Conservation (phyloP, 1,284 basidiomycete species). For the Sporisorium reilianum region DNA sequence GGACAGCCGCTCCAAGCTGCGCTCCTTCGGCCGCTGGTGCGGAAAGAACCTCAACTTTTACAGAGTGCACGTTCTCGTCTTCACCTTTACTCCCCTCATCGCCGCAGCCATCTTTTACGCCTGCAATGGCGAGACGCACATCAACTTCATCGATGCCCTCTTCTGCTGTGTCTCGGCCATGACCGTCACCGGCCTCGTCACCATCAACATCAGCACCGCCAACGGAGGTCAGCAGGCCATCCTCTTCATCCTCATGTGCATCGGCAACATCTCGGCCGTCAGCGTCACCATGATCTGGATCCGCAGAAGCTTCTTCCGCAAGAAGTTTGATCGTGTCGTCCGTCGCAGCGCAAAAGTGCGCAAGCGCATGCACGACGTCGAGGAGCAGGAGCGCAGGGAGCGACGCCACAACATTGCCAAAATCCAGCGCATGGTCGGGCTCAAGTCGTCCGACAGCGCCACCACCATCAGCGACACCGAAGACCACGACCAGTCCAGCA, state of each 20-base stretch:
- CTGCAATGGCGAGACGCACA: constrained; percentile 64
- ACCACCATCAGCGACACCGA: constrained; percentile 45
- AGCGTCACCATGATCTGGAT: constrained; percentile 67
- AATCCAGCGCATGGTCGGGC: constrained; percentile 56
- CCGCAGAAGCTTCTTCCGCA: constrained; percentile 64
- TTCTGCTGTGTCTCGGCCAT: constrained; percentile 82
- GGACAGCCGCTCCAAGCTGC: constrained; percentile 16
- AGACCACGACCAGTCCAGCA: constrained; percentile 33
- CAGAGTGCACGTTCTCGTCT: constrained; percentile 74
- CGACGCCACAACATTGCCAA: constrained; percentile 50
- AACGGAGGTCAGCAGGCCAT: constrained; percentile 82
- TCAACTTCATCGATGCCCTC: constrained; percentile 78
- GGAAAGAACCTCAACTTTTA: constrained; percentile 55
- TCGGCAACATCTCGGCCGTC: constrained; percentile 67
- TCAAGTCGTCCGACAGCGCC: constrained; percentile 45
- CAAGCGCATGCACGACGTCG: constrained; percentile 65
- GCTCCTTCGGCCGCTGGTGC: constrained; percentile 35
- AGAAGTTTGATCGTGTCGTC: constrained; percentile 58
- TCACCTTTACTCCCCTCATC: constrained; percentile 80
- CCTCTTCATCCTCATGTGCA: constrained; percentile 70
- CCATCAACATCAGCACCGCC: constrained; percentile 79
- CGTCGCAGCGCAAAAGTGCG: constrained; percentile 52
- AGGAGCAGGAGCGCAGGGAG: constrained; percentile 59
- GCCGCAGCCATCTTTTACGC: constrained; percentile 77
- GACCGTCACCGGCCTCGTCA: constrained; percentile 81